These are phyloP conservation scores for Gentiana macrophylla DNA, from an alignment of 257 asterid species.

Conservation along the genomic window DNA sequence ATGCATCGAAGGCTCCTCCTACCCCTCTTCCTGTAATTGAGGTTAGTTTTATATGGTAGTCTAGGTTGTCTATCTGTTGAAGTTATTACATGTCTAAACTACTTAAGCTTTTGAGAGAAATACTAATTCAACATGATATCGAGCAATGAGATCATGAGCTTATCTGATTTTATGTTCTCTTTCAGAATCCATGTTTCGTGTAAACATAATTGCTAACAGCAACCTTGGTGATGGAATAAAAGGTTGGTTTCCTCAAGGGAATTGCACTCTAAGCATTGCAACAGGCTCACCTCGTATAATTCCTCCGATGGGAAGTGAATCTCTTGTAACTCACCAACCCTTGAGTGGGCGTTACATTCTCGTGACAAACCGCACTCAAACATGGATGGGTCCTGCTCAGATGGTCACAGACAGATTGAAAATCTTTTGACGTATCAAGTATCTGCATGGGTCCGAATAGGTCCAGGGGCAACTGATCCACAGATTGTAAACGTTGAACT, in stretches of 20 bases:
- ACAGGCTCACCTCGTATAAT: constrained; percentile 72
- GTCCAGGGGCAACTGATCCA: constrained; percentile 43
- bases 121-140: too few species aligned
- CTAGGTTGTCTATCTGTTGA: not conserved
- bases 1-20: constrained; percentile 69
- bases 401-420: constrained; percentile 51
- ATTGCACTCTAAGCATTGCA: constrained; percentile 49
- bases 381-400: constrained; percentile 99
- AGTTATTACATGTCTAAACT: too few species aligned
- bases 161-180: not conserved
- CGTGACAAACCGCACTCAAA: constrained; percentile 66
- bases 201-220: constrained; percentile 59
- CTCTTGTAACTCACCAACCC: constrained; percentile 63
- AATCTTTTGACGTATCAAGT: constrained; percentile 83
- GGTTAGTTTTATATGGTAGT: constrained; percentile 26
- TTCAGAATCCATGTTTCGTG: constrained; percentile 53
- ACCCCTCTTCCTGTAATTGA: constrained; percentile 51
- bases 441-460: constrained; percentile 83
- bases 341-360: constrained; percentile 68
- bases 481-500: constrained; percentile 70
- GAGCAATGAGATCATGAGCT: too few species aligned
- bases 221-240: constrained; percentile 50
- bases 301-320: constrained; percentile 83
- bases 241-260: constrained; percentile 85
- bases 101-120: too few species aligned